Percentiles rank a stretch among this genome's conserved stretches.
phyloP scores from a whole-genome alignment of 805 yeast species.

The Groenewaldozyma salmanticensis region DNA sequence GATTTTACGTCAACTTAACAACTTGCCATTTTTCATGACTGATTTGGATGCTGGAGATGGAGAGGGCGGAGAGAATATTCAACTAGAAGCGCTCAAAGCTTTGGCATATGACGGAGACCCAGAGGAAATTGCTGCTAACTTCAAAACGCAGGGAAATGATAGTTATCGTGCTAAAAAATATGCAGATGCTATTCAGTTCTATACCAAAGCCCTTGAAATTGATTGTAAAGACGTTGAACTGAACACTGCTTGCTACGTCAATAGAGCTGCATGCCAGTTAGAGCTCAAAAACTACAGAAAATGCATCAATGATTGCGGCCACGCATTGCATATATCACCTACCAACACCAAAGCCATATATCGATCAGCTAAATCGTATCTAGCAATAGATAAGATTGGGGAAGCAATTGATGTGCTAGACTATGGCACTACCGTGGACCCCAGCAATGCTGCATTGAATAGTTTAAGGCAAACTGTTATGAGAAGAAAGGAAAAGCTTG shows the following conservation, averaged over 20 bases:
- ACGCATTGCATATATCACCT: slow-evolving; percentile 55
- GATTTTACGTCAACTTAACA: slow-evolving; percentile 64
- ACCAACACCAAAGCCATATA: slow-evolving; percentile 74
- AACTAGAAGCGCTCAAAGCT: slow-evolving; percentile 81
- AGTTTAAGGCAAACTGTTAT: slow-evolving; percentile 34
- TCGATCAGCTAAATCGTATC: slow-evolving; percentile 75
- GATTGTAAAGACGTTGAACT: slow-evolving; percentile 47
- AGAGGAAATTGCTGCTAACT: slow-evolving; percentile 79
- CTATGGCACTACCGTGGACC: slow-evolving; percentile 56
- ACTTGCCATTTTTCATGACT: slow-evolving; percentile 92
- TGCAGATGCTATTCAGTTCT: slow-evolving; percentile 66
- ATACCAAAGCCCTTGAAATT: slow-evolving; percentile 70
- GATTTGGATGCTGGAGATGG: slow-evolving; percentile 61
- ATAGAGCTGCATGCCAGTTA: slow-evolving; percentile 87
- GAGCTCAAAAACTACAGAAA: slow-evolving; percentile 76
- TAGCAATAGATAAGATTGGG: slow-evolving; percentile 52
- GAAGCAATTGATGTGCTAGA: slow-evolving; percentile 61
- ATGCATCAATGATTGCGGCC: slow-evolving; percentile 78
- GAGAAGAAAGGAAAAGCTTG: slow-evolving; percentile 29
- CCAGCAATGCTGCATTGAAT: slow-evolving; percentile 46
- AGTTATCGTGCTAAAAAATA: slow-evolving; percentile 63
- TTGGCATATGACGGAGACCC: slow-evolving; percentile 95
- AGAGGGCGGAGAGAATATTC: slow-evolving; percentile 53
- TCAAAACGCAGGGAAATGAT: slow-evolving; percentile 90
- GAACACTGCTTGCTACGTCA: slow-evolving; percentile 56